phyloP scores from a whole-genome alignment of 768 basidiomycete genomes.

The Leccinellum albellum region DNA sequence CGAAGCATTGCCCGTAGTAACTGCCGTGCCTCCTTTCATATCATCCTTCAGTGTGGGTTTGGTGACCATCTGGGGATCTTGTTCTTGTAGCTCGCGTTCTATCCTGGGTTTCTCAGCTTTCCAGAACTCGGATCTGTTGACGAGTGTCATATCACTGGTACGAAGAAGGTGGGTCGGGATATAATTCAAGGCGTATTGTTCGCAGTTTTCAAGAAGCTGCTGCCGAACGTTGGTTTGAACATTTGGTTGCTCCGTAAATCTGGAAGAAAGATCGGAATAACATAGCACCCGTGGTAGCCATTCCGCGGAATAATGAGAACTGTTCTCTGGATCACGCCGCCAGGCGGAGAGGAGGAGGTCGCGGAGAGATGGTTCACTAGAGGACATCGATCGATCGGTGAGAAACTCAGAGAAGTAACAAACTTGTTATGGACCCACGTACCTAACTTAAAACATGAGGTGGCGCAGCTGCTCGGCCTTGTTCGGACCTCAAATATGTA shows the following conservation, averaged over 20 bases:
- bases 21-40: not conserved
- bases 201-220: not conserved
- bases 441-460: too few relatives aligned
- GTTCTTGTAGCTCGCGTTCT: not conserved
- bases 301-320: not conserved
- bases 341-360: not conserved
- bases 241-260: not conserved
- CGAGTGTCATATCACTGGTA: constrained; percentile 14
- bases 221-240: not conserved
- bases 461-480: too few relatives aligned
- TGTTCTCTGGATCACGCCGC: not conserved
- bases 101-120: constrained; percentile 7
- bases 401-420: not conserved
- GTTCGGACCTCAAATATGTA: too few relatives aligned
- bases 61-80: not conserved
- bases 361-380: not conserved
- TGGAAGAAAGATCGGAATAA: not conserved
- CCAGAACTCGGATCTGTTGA: constrained; percentile 12
- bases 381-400: not conserved
- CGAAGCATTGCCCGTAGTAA: not conserved
- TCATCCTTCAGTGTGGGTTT: not conserved
- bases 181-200: constrained; percentile 10
- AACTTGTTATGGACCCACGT: too few relatives aligned
- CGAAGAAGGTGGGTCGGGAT: constrained; percentile 17
- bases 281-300: not conserved